Evolutionary conservation across 2,329 filamentous ascomycete genomes (phyloP), one percentile per base, ranked within the genome.

Genomic region (Paecilomyces dactylethromorphus): DNA sequence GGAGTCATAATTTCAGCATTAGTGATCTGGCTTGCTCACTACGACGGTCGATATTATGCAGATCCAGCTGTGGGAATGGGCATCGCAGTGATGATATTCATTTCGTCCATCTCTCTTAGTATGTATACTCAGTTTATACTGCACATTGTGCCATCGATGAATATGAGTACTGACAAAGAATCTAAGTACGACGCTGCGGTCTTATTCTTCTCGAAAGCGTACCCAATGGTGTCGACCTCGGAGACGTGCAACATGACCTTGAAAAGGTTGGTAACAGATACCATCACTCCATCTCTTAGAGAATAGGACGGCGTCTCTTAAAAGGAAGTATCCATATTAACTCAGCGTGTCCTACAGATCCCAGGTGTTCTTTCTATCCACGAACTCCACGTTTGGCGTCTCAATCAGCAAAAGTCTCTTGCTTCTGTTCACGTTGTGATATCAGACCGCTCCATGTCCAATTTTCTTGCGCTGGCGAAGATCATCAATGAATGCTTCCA

Each of bases 381-480:
- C 63, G 87, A 91, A 64, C 77, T 92, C 15, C 88, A 90, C 64
- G 83, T 91, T 61, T 92, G 89, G 88, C 81, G 85, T 2, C 79
- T 92, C 2, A 85, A 88, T 67, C 87, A 92, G 72, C 79, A 80
- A 56, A 90, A 89, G 66, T 79, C 83, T 3, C 79, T 91, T 53
- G 89, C 89, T 7, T 86, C 86, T 0, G 88, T 86, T 1, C 88
- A 91, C 67, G 76, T 92, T 1, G 79, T 87, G 0, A 81, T 91
- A 15, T 79, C 81, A 1, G 81, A 85, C 61, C 77, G 81, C 56
- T 80, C 81, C 8, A 71, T 89, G 24, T 70, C 76, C 35, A 76
- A 77, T 55, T 91, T 91, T 68, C 81, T 84, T 74, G 76, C 79
- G 55, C 82, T 82, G 60, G 84, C 86, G 1, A 82, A 81, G 64